Percentiles rank a stretch among this genome's conserved stretches.
Evolutionary conservation across 169 alveolate genomes (phyloP).

Genomic region (Eimeria acervulina): DNA sequence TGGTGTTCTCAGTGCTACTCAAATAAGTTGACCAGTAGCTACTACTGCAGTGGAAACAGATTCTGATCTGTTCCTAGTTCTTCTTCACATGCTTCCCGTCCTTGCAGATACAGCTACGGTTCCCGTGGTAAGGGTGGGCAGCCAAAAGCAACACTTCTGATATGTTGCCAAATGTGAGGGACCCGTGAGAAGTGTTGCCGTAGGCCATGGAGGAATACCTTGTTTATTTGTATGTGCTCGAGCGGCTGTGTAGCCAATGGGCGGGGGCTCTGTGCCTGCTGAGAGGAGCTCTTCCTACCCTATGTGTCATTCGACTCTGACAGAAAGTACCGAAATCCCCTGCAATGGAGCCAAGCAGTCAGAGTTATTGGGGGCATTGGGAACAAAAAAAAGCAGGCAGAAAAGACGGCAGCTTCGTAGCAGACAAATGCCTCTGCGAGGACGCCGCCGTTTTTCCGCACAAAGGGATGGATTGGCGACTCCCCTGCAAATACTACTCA

Average conservation of each 20-base stretch:
- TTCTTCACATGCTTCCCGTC: too few relatives aligned
- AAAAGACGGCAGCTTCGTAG: background rate
- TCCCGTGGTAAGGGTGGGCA: background rate
- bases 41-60: too few relatives aligned
- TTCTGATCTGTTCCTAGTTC: too few relatives aligned
- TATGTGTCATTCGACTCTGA: background rate
- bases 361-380: background rate
- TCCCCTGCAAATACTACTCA: background rate
- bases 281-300: background rate
- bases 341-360: background rate
- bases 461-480: background rate
- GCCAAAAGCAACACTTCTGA: background rate
- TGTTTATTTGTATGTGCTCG: background rate
- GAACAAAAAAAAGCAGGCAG: background rate
- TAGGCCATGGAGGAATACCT: background rate
- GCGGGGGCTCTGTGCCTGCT: background rate
- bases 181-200: background rate
- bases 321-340: background rate
- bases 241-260: background rate
- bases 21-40: too few relatives aligned
- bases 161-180: background rate
- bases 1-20: background rate
- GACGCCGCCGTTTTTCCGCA: background rate
- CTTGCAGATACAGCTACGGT: too few relatives aligned
- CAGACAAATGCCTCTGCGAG: background rate